A percentile compares a stretch with the other conserved stretches of the same genome.
Conservation (phyloP, 495 filamentous ascomycete species). For the Thermochaetoides thermophila region DNA sequence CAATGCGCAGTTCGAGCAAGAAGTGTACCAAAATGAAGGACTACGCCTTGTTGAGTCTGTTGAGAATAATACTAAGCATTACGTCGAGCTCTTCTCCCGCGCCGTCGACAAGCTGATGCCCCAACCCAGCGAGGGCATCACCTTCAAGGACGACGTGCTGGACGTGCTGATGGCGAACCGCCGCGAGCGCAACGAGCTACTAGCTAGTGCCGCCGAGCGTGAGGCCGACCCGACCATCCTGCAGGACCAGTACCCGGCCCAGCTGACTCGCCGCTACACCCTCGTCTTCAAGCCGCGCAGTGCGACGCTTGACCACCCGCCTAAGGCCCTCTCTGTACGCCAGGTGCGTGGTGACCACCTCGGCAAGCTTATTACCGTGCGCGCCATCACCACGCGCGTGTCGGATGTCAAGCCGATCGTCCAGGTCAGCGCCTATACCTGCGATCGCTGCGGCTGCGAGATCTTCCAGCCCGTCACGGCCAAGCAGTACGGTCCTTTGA, state of each 20-base stretch:
- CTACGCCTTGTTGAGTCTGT: slow-evolving; percentile 73
- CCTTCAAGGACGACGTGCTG: slow-evolving; percentile 93
- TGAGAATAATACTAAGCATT: slow-evolving; percentile 83
- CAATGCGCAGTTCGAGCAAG: slow-evolving; percentile 52
- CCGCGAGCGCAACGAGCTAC: slow-evolving; percentile 65
- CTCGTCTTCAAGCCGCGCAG: slow-evolving; percentile 88
- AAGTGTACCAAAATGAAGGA: slow-evolving; percentile 48
- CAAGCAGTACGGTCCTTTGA: slow-evolving; percentile 76
- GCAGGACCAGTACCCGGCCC: slow-evolving; percentile 67
- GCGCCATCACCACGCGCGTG: slow-evolving; percentile 87
- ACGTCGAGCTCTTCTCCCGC: slow-evolving; percentile 77
- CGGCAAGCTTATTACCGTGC: slow-evolving; percentile 82
- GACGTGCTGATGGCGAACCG: slow-evolving; percentile 92
- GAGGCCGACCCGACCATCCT: slow-evolving; percentile 43
- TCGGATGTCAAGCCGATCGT: slow-evolving; percentile 98
- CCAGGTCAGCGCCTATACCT: slow-evolving; percentile 91
- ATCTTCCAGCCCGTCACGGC: slow-evolving; percentile 93
- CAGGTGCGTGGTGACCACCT: slow-evolving; percentile 86
- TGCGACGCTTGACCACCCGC: slow-evolving; percentile 45
- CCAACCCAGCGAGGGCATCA: slow-evolving; percentile 57
- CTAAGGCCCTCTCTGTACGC: slow-evolving; percentile 83
- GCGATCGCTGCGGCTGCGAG: slow-evolving; percentile 89
- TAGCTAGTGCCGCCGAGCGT: slow-evolving; percentile 51
- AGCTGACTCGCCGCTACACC: slow-evolving; percentile 85
- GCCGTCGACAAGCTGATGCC: slow-evolving; percentile 85